A percentile compares a stretch with the other conserved stretches of the same genome.
phyloP scores from a whole-genome alignment of 176 grass and related monocot species.

The Guadua angustifolia region DNA sequence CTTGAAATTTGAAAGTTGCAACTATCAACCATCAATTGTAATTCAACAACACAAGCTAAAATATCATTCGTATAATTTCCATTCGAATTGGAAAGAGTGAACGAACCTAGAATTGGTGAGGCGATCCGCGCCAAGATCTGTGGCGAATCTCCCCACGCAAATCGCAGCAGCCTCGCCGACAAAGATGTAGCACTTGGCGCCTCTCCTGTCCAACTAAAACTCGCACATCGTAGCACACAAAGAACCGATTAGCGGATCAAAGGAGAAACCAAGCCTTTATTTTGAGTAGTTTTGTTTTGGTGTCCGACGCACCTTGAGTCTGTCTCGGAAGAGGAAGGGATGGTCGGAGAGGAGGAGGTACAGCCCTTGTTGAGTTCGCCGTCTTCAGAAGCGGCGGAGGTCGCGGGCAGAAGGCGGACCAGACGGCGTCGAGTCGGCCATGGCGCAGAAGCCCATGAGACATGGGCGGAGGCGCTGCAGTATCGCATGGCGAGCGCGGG shows the following conservation, averaged over 20 bases:
- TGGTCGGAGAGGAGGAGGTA: conserved; percentile 58
- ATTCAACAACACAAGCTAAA: not conserved
- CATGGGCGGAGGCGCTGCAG: conserved; percentile 50
- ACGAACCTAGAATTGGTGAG: conserved; percentile 39
- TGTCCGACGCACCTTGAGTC: conserved; percentile 44
- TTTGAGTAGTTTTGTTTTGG: no score
- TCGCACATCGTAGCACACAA: not conserved
- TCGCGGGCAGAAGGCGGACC: conserved; percentile 63
- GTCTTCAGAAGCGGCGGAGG: conserved; percentile 36
- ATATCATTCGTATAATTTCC: not conserved
- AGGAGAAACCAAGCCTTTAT: not conserved
- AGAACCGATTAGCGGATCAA: not conserved
- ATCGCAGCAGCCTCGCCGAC: conserved; percentile 51
- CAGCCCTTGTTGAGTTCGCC: conserved; percentile 54
- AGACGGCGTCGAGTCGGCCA: conserved; percentile 69
- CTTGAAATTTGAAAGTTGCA: not conserved
- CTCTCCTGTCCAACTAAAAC: conserved; percentile 63
- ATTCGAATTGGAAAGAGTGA: not conserved
- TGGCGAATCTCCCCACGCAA: not conserved
- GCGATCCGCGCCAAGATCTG: no score
- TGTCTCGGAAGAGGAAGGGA: conserved; percentile 49
- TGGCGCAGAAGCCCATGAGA: conserved; percentile 53
- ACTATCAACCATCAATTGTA: not conserved
- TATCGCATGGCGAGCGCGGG: conserved; percentile 58
- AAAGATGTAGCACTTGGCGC: conserved; percentile 64